Evolutionary conservation across 768 basidiomycete species (phyloP), one percentile per base, ranked within the genome.

Genomic region (Kwoniella europaea): DNA sequence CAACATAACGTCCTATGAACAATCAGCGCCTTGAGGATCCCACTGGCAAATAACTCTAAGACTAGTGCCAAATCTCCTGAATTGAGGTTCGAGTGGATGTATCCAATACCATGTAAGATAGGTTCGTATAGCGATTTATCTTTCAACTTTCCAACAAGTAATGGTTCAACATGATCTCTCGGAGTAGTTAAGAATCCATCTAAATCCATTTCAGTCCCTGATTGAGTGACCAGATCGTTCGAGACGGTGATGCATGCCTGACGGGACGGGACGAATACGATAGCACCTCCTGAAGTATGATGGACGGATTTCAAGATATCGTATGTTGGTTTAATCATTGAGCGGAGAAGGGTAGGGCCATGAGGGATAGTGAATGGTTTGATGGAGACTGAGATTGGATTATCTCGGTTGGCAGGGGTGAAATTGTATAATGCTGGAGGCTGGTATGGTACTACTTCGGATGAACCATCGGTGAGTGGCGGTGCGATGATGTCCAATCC

Each of bases 281-380:
- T 88, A 0, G 87, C 85, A 4, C 82, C 77, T 1, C 85, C 80
- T 2, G 85, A 85, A 16, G 46, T 20, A 27, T 29, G 63, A 15
- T 84, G 79, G 0, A 77, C 76, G 5, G 79, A 69, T 68, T 84
- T 87, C 69, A 97, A 89, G n/a, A 89, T 89, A 10, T 89, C 84
- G 83, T 95, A 92, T 1, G 91, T 89, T 3, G 96, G 94, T 80
- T 93, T 95, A 58, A 91, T 89, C 91, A 98, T 97, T 2, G 90
- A 88, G 78, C 94, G 95, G 84, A 94, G 90, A 20, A 98, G 86
- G 0, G 92, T 89, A 0, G 91, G 87, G 4, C 95, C 97, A 76
- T 94, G 90, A 0, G 93, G 89, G 56, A 94, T 91, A 18, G 90
- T 90, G 84, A 96, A 98, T 0, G 92, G 88, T 65, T 91, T 90